Base-by-base conservation (phyloP, 129 eudicot species). In the Pulicaria dysenterica region DNA sequence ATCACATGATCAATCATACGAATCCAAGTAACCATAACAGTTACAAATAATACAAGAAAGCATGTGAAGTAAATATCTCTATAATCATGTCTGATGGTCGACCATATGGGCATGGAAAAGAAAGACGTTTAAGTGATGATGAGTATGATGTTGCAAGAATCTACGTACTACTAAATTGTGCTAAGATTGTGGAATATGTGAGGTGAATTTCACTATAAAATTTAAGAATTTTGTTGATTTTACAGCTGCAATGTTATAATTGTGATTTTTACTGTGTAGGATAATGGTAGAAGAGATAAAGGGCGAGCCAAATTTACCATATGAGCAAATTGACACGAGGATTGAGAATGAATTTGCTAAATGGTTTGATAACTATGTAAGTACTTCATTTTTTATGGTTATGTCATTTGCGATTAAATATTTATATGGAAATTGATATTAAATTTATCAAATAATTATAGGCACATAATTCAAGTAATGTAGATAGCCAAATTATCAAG, bases 91-190 rank as follows among this genome's bases (percentile, higher is more conserved):
- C n/a, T 6, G 15, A 39, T 7, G 55, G 71, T 15, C 13, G 54
- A 45, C 15, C 6, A 7, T 36, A 6, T 43, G 16, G 39, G 12
- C 10, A 11, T 2, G 2, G 3, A 8, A 12, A n/a, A 12, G 4
- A n/a, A 14, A 65, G 48, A n/a, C 31, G 56, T n/a, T 43, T 65
- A 65, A 7, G 1, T 5, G 10, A 15, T 8, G 15, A 65, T 2
- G 71, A 65, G 14, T 42, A 7, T 14, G 41, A 65, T 6, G 71
- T 41, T 0, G 55, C 56, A 0, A 7, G 5, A 14, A 6, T 45
- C 14, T 65, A 15, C 42, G 55, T 64, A 3, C 38, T 65, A 9
- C 55, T 44, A 6, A 65, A 65, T 8, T 65, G 71, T 65, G 6
- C 12, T 14, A 55, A 65, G 51, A 43, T 65, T 44, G 71, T 14